Percentiles rank a stretch among this genome's conserved stretches.
Evolutionary conservation across 129 eudicot species (phyloP).

Genomic region (Flaveria bidentis): DNA sequence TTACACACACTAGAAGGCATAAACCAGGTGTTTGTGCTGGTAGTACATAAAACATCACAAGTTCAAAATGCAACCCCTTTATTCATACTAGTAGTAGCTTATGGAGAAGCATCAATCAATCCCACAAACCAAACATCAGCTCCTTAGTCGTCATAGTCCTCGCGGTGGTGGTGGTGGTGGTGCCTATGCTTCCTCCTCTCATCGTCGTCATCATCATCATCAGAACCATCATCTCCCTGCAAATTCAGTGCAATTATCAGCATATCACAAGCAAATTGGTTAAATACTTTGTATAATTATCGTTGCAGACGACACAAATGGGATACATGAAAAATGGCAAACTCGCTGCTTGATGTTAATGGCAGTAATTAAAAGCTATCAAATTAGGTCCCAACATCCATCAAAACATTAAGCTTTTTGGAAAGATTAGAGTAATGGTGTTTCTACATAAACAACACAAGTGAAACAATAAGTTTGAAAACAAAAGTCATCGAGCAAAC

Average conservation of each 20-base stretch:
- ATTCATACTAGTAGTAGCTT: constrained; percentile 35
- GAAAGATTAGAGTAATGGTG: background rate
- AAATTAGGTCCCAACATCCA: background rate
- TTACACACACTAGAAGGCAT: constrained; percentile 2
- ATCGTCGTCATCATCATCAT: constrained; percentile 68
- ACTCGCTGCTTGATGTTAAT: background rate
- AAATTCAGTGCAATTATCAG: constrained; percentile 16
- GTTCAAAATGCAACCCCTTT: constrained; percentile 29
- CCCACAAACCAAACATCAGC: constrained; percentile 16
- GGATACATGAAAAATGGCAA: background rate
- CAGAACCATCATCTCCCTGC: constrained; percentile 63
- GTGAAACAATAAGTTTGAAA: background rate
- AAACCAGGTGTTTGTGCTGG: constrained; percentile 25
- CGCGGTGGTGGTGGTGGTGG: constrained; percentile 50
- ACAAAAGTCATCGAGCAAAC: background rate
- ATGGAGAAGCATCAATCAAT: constrained; percentile 36
- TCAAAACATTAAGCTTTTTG: background rate
- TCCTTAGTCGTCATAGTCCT: constrained; percentile 68
- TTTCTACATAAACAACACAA: background rate
- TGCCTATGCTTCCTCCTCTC: constrained; percentile 50
- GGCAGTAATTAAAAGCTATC: background rate
- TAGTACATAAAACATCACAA: constrained; percentile 18
- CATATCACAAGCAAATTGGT: background rate
- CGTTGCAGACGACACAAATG: background rate
- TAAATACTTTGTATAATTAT: background rate